Evolutionary conservation across 495 filamentous ascomycete species (phyloP).

Genomic region (Chaetomidium leptoderma): DNA sequence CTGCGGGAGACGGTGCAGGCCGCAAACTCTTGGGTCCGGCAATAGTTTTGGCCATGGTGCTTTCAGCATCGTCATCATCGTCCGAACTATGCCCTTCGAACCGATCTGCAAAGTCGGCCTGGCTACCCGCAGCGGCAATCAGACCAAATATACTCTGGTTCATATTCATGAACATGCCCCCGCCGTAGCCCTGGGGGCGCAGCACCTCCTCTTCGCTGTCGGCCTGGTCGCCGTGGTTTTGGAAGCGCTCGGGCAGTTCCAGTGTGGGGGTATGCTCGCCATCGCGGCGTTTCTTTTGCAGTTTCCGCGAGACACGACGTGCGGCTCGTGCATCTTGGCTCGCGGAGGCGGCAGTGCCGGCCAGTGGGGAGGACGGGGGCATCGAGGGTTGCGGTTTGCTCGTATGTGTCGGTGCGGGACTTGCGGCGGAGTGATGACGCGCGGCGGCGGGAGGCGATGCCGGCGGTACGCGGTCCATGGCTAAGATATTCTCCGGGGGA

Average conservation of each 20-base stretch:
- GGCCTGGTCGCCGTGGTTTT: slow-evolving; percentile 60
- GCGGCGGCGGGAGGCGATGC: not conserved
- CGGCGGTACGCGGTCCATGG: not conserved
- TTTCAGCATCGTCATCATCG: slow-evolving; percentile 50
- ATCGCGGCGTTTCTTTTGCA: slow-evolving; percentile 55
- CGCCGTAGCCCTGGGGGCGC: slow-evolving; percentile 53
- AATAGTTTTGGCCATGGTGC: slow-evolving; percentile 31
- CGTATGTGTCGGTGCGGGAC: not conserved
- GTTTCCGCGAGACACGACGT: slow-evolving; percentile 45
- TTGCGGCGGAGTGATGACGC: not conserved
- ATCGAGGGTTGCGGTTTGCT: not conserved
- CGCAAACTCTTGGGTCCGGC: slow-evolving; percentile 18
- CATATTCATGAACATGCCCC: slow-evolving; percentile 62
- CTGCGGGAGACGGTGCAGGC: slow-evolving; percentile 7
- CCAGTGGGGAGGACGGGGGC: slow-evolving; percentile 17
- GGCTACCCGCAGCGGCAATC: slow-evolving; percentile 84
- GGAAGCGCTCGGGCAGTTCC: slow-evolving; percentile 73
- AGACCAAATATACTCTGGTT: slow-evolving; percentile 94
- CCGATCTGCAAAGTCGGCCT: slow-evolving; percentile 70
- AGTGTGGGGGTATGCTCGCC: slow-evolving; percentile 56
- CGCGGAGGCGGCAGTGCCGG: slow-evolving; percentile 13
- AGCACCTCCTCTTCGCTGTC: slow-evolving; percentile 66
- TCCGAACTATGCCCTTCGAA: slow-evolving; percentile 80
- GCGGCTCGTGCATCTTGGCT: slow-evolving; percentile 24
- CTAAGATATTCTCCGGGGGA: not conserved